Conservation (phyloP, 2,329 filamentous ascomycete species). For the Fusarium nisikadoi region DNA sequence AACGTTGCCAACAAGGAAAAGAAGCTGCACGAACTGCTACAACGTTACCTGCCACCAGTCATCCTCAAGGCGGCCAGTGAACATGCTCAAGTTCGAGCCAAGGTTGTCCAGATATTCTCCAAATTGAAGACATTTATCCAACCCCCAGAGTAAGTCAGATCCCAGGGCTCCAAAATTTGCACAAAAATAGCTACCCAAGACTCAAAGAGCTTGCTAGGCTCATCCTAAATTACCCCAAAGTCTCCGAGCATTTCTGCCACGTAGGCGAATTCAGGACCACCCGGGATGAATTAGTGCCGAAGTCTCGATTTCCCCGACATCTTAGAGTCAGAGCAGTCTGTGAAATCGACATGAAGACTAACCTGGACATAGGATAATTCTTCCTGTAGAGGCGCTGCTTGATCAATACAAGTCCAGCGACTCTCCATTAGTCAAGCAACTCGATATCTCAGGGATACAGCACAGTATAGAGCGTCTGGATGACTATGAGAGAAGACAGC, state of each 20-base stretch:
- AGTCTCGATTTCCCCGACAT: background rate
- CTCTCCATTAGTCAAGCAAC: slow-evolving; percentile 81
- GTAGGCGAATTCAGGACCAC: background rate
- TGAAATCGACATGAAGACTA: background rate
- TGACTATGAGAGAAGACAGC: slow-evolving; percentile 71
- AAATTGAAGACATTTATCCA: slow-evolving; percentile 66
- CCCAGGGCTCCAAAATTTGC: background rate
- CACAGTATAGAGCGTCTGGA: slow-evolving; percentile 72
- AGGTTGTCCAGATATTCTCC: slow-evolving; percentile 65
- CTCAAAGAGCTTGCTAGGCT: background rate
- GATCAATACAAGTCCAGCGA: slow-evolving; percentile 87
- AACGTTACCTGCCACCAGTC: slow-evolving; percentile 81
- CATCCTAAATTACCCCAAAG: background rate
- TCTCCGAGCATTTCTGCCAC: background rate
- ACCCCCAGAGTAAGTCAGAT: slow-evolving; percentile 52
- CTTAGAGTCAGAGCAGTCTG: background rate
- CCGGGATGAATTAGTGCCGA: background rate
- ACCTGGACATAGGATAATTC: slow-evolving; percentile 65
- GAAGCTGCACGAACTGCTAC: slow-evolving; percentile 81
- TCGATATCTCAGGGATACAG: slow-evolving; percentile 89
- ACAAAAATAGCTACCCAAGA: background rate
- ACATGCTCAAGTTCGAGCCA: slow-evolving; percentile 81
- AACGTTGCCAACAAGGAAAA: slow-evolving; percentile 84
- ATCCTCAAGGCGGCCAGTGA: slow-evolving; percentile 89
- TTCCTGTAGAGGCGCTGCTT: slow-evolving; percentile 86